Conservation (phyloP, 768 basidiomycete species). For the Leccinellum luteum region DNA sequence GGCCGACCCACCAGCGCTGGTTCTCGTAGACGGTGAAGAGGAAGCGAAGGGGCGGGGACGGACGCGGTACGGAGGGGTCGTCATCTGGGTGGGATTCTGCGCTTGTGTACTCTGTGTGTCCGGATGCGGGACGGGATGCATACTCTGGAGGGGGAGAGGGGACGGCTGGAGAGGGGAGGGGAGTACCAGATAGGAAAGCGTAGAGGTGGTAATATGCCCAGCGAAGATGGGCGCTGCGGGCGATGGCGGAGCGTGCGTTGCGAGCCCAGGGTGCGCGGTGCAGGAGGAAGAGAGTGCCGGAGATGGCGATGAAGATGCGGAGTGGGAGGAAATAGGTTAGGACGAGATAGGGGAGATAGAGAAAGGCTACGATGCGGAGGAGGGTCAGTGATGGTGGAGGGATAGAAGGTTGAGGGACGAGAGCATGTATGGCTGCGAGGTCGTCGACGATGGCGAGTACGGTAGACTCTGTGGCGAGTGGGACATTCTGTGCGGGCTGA, state of each 20-base stretch:
- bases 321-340: slow-evolving; percentile 62
- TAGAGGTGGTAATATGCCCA: slow-evolving; percentile 54
- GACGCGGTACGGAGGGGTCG: slow-evolving; percentile 15
- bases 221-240: slow-evolving; percentile 66
- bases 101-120: slow-evolving; percentile 16
- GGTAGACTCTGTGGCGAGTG: slow-evolving; percentile 50
- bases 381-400: slow-evolving; percentile 35
- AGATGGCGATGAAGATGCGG: slow-evolving; percentile 56
- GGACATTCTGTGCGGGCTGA: slow-evolving; percentile 10
- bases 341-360: slow-evolving; percentile 66
- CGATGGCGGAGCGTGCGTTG: slow-evolving; percentile 52
- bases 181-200: slow-evolving; percentile 53
- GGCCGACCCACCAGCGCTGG: slow-evolving; percentile 96
- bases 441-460: slow-evolving; percentile 59
- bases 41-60: slow-evolving; percentile 54
- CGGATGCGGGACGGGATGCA: slow-evolving; percentile 23
- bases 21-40: slow-evolving; percentile 92
- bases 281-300: slow-evolving; percentile 56
- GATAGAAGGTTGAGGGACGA: slow-evolving; percentile 43
- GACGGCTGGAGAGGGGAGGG: slow-evolving; percentile 41
- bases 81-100: slow-evolving; percentile 13
- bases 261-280: slow-evolving; percentile 69
- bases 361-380: slow-evolving; percentile 53
- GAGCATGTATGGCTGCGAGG: slow-evolving; percentile 60
- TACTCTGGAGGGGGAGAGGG: slow-evolving; percentile 33